Base-by-base conservation (phyloP, 1,284 basidiomycete genomes). In the Leccinum proliferum region DNA sequence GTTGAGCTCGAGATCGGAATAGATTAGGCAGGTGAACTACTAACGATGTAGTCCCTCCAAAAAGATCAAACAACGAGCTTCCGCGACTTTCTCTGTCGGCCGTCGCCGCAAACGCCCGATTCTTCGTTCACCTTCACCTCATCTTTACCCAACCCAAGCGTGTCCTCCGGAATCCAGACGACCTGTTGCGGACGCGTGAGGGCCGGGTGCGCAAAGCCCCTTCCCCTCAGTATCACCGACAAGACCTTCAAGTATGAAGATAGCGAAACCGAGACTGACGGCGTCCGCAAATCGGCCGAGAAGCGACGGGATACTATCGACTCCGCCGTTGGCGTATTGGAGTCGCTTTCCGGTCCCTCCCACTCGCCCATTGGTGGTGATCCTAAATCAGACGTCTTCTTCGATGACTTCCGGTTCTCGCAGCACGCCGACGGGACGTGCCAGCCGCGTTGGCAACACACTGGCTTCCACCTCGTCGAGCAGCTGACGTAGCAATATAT, bases 131-230 rank as follows among this genome's bases (percentile, higher is more conserved):
- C 83, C 63, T 75, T 72, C 67, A 83, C 83, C 76, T 94, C 91
- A 64, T 83, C 86, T 63, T 80, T 79, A 11, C 77, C 83, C 57
- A 94, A 55, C 66, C 79, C 72, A 53, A 84, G 66, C 0, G 90
- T 77, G 55, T 79, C 73, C 69, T 96, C 93, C 11, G 94, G 90
- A 59, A 96, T 75, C 94, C 94, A 97, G 48, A 97, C 77, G 10
- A 85, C 79, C 62, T 85, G 81, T 75, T 93, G 90, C 53, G 88
- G 85, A 59, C 88, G 82, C 59, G 87, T 86, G 11, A 86, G 80
- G 10, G 91, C 92, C 15, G 93, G 93, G 69, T 94, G 93, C 60
- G 89, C 87, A 77, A 95, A 96, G 53, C 81, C 86, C 7, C 81
- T 96, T 2, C 94, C 93, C 9, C 79, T 96, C 35, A 88, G 84